Conservation (phyloP, 2,329 filamentous ascomycete genomes). For the Aspergillus awamori region DNA sequence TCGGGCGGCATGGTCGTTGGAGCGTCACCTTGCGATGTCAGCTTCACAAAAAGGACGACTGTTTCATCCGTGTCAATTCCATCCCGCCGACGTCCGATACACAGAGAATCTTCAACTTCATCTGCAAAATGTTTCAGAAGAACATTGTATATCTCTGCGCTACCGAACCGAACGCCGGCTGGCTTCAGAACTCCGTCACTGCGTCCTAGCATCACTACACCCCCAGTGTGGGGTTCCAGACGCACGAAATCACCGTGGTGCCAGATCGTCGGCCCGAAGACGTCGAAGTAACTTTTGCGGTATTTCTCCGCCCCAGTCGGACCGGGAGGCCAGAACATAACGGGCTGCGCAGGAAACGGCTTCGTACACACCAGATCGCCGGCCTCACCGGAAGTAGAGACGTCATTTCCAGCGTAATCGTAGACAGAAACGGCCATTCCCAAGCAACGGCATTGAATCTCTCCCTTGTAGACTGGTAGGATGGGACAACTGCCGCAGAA, state of each 20-base stretch:
- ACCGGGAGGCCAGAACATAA: constrained; percentile 78
- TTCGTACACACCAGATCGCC: constrained; percentile 86
- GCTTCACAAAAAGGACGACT: constrained; percentile 85
- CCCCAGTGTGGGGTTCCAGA: constrained; percentile 70
- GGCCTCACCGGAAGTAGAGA: constrained; percentile 65
- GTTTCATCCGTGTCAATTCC: constrained; percentile 77
- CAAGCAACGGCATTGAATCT: constrained; percentile 76
- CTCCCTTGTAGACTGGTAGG: constrained; percentile 70
- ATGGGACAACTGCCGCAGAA: constrained; percentile 84
- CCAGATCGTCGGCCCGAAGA: constrained; percentile 72
- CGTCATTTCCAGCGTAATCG: constrained; percentile 60
- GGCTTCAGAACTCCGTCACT: constrained; percentile 94
- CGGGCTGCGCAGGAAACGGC: constrained; percentile 88
- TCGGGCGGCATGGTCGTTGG: constrained; percentile 57
- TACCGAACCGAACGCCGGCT: constrained; percentile 86
- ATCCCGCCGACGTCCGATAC: constrained; percentile 74
- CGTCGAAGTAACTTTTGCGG: constrained; percentile 81
- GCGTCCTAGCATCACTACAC: constrained; percentile 86
- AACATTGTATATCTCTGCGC: constrained; percentile 96
- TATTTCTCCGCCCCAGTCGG: constrained; percentile 74
- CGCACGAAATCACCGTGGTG: constrained; percentile 92
- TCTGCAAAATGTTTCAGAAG: constrained; percentile 77
- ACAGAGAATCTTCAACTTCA: constrained; percentile 82
- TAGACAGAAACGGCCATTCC: constrained; percentile 72
- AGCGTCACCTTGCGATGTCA: constrained; percentile 49